Conservation (phyloP, 140 eudicot genomes). For the Cichorium intybus region DNA sequence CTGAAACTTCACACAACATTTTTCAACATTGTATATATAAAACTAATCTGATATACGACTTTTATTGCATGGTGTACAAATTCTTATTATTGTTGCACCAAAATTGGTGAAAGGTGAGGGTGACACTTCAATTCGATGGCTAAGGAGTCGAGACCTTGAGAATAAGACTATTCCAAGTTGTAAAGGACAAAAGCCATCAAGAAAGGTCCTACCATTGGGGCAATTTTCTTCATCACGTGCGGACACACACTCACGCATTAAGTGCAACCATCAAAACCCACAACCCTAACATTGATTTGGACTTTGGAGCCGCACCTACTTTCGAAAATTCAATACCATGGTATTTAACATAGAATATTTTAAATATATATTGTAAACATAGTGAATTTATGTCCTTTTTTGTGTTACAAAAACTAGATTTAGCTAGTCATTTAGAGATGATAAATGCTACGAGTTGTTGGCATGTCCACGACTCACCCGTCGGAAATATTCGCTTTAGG, state of each 20-base stretch:
- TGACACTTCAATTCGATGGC: conserved; percentile 16
- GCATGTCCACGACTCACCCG: no score
- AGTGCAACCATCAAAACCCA: conserved; percentile 11
- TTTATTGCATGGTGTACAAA: neutral
- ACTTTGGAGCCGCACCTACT: neutral
- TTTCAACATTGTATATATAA: neutral
- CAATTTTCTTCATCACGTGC: conserved; percentile 27
- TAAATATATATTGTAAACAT: no score
- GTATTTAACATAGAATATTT: neutral
- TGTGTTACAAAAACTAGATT: no score
- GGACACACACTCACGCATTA: conserved; percentile 19
- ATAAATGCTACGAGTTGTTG: no score
- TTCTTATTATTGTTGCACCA: conserved; percentile 1
- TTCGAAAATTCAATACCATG: neutral
- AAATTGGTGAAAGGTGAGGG: conserved; percentile 21
- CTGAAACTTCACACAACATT: neutral
- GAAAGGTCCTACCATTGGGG: conserved; percentile 12
- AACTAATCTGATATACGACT: neutral
- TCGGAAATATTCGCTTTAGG: no score
- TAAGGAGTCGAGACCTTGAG: conserved; percentile 12
- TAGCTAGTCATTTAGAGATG: no score
- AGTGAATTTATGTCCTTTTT: no score
- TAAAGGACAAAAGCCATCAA: conserved; percentile 28
- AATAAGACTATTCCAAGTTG: conserved; percentile 22
- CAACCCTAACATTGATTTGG: neutral